A percentile compares a stretch with the other conserved stretches of the same genome.
phyloP scores from a whole-genome alignment of 1,284 basidiomycete species.

The Melampsora americana region DNA sequence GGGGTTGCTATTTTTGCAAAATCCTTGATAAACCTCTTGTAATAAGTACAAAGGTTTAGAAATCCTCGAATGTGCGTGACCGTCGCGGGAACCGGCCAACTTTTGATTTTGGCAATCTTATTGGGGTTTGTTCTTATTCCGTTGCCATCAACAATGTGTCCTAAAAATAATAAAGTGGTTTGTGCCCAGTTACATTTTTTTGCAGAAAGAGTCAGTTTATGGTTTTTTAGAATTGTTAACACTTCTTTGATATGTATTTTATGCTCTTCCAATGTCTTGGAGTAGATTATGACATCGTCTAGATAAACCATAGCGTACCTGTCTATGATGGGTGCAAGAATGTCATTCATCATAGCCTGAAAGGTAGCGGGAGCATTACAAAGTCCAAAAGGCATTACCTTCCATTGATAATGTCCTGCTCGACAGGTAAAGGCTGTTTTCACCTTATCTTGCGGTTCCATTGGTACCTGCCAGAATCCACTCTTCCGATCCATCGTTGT shows the following conservation, averaged over 20 bases:
- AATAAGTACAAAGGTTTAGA: constrained; percentile 15
- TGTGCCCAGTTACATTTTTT: constrained; percentile 11
- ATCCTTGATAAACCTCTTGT: constrained; percentile 13
- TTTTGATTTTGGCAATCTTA: neutral
- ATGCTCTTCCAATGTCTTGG: neutral
- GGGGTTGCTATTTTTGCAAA: constrained; percentile 1
- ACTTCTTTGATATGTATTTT: neutral
- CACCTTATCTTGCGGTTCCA: neutral
- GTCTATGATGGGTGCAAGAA: neutral
- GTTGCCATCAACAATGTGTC: neutral
- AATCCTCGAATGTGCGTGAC: constrained; percentile 4
- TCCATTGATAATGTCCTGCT: neutral
- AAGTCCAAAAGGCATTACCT: constrained; percentile 21
- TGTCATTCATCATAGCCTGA: no score
- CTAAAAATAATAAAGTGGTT: neutral
- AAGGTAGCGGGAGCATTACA: no score
- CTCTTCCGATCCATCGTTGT: neutral
- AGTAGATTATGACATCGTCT: constrained; percentile 7
- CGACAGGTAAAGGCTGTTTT: neutral
- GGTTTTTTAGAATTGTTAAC: neutral
- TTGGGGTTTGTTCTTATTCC: neutral
- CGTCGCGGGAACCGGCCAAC: neutral
- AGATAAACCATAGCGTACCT: constrained; percentile 9
- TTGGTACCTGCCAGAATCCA: constrained; percentile 14
- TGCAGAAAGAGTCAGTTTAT: neutral